Conservation (phyloP, 192 early-diverging fungal genomes). For the Spizellomyces sp. region DNA sequence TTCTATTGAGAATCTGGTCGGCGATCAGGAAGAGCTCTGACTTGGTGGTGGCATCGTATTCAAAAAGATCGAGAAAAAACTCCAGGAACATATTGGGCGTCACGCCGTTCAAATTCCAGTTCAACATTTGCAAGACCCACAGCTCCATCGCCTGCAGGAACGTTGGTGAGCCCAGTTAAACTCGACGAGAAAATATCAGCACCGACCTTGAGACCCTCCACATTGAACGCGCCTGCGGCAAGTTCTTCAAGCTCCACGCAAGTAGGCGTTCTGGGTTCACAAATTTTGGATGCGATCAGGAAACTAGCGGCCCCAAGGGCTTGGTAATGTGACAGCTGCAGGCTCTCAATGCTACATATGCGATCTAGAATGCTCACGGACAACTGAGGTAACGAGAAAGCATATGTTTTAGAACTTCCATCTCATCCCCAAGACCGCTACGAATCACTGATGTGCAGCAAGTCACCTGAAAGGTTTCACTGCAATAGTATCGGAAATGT, state of each 20-base stretch:
- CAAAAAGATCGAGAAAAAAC: slow-evolving; percentile 14
- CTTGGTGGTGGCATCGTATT: not conserved
- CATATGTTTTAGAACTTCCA: not conserved
- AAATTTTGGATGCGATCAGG: slow-evolving; percentile 25
- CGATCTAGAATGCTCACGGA: slow-evolving; percentile 26
- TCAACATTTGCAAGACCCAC: slow-evolving; percentile 8
- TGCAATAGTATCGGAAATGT: slow-evolving; percentile 5
- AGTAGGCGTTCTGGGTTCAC: slow-evolving; percentile 16
- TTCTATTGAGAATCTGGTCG: not conserved
- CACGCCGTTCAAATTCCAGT: slow-evolving; percentile 22
- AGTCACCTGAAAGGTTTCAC: slow-evolving; percentile 28
- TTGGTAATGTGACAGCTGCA: slow-evolving; percentile 17
- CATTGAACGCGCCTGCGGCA: slow-evolving; percentile 19
- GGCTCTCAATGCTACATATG: slow-evolving; percentile 3
- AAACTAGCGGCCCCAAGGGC: slow-evolving; percentile 31
- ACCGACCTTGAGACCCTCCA: slow-evolving; percentile 13
- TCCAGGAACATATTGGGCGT: slow-evolving; percentile 34
- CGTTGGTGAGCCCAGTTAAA: not conserved
- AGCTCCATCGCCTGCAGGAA: slow-evolving; percentile 21
- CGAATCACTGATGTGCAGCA: not conserved
- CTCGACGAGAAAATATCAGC: not conserved
- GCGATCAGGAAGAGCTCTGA: not conserved
- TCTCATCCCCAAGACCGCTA: not conserved
- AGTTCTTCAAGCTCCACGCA: slow-evolving; percentile 22
- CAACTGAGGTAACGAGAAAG: slow-evolving; percentile 2